These are phyloP conservation scores for Myriosclerotinia curreyana DNA, from an alignment of 2,329 filamentous ascomycete genomes.

Conservation along the genomic window DNA sequence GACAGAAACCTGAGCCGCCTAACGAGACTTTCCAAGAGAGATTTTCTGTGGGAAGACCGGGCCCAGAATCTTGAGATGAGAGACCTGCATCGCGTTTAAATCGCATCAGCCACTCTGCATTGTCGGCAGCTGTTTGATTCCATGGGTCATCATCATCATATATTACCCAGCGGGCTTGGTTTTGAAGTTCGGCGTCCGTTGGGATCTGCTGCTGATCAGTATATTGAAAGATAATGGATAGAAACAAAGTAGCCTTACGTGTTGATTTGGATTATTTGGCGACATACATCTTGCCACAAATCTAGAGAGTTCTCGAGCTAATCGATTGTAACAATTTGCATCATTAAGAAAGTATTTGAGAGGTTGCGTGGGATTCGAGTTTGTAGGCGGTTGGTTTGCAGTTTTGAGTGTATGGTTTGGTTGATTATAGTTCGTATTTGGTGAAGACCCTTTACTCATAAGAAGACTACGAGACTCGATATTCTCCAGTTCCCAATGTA, in stretches of 20 bases:
- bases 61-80: conserved; percentile 47
- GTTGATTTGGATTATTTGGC: conserved; percentile 57
- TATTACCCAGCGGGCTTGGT: conserved; percentile 60
- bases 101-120: conserved; percentile 59
- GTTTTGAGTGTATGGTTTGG: conserved; percentile 16
- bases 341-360: conserved; percentile 53
- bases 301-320: conserved; percentile 52
- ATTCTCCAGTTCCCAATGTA: conserved; percentile 36
- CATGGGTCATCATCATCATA: conserved; percentile 64
- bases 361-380: conserved; percentile 34
- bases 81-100: conserved; percentile 60
- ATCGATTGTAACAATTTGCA: conserved; percentile 57
- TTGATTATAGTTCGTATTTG: conserved; percentile 8
- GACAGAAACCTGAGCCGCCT: conserved; percentile 54
- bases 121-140: conserved; percentile 63
- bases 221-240: neutral
- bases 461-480: conserved; percentile 24
- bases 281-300: conserved; percentile 55
- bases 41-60: conserved; percentile 46
- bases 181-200: conserved; percentile 59
- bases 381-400: conserved; percentile 36
- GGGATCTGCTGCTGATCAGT: conserved; percentile 40
- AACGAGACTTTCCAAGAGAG: conserved; percentile 48
- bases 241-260: conserved; percentile 37
- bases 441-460: neutral